phyloP scores from a whole-genome alignment of 805 yeast species.

The Hanseniaspora mollemarum region DNA sequence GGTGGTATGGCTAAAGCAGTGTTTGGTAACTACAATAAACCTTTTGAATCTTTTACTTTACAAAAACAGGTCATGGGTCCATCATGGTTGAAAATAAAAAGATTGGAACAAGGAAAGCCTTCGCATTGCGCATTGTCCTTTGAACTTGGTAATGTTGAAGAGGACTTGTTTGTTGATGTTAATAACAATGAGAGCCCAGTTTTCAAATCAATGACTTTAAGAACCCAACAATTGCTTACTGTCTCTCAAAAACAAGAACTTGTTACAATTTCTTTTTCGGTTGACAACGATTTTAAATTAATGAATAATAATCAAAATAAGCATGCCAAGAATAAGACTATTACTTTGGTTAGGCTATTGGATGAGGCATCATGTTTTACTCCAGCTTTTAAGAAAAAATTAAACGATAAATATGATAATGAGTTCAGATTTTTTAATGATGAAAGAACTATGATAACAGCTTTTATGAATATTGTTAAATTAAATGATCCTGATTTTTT shows the following conservation, averaged over 20 bases:
- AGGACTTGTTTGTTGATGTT: conserved; percentile 31
- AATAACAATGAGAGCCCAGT: conserved; percentile 46
- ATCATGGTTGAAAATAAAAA: conserved; percentile 75
- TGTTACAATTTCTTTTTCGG: conserved; percentile 67
- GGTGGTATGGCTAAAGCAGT: conserved; percentile 43
- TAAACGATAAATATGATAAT: conserved; percentile 41
- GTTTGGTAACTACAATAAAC: conserved; percentile 61
- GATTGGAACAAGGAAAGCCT: conserved; percentile 47
- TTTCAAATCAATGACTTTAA: conserved; percentile 58
- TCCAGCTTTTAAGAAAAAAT: conserved; percentile 64
- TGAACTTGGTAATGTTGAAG: conserved; percentile 39
- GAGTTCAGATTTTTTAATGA: conserved; percentile 50
- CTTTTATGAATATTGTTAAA: conserved; percentile 60
- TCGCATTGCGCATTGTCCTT: conserved; percentile 73
- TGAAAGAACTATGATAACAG: conserved; percentile 63
- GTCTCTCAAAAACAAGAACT: conserved; percentile 70
- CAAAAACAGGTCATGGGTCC: conserved; percentile 90
- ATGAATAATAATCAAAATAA: conserved; percentile 43
- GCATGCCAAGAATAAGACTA: conserved; percentile 21
- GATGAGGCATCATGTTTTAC: conserved; percentile 54
- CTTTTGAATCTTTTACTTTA: conserved; percentile 77
- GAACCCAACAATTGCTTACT: conserved; percentile 73
- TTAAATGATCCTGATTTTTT: conserved; percentile 85
- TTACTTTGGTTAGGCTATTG: conserved; percentile 54
- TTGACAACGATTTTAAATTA: conserved; percentile 62